phyloP scores from a whole-genome alignment of 768 basidiomycete species.

The Suillus spraguei region DNA sequence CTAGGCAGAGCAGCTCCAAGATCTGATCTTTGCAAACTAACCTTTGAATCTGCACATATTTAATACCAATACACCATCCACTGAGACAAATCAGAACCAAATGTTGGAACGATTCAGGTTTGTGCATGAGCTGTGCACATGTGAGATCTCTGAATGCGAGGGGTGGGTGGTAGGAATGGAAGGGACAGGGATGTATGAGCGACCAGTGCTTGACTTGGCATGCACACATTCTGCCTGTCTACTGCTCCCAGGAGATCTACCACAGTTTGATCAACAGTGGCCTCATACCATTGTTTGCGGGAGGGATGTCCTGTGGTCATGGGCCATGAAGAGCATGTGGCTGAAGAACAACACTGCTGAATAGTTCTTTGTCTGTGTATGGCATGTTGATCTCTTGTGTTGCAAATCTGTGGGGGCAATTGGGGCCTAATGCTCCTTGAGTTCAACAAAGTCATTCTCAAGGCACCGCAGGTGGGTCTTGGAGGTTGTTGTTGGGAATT shows the following conservation, averaged over 20 bases:
- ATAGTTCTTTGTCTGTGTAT: background rate
- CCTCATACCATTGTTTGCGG: conserved; percentile 6
- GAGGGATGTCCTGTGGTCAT: conserved; percentile 4
- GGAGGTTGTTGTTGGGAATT: conserved; percentile 14
- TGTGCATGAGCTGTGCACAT: background rate
- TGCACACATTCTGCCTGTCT: conserved; percentile 11
- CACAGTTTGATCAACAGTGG: conserved; percentile 5
- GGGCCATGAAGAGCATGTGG: background rate
- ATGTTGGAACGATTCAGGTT: conserved; percentile 9
- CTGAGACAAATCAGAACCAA: conserved; percentile 11
- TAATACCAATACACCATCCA: background rate
- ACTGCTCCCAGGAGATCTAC: conserved; percentile 6
- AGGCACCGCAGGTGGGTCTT: conserved; percentile 1
- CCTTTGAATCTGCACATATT: background rate
- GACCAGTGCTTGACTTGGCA: conserved; percentile 1
- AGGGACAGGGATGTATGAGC: background rate
- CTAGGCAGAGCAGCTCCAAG: background rate
- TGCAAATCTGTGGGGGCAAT: background rate
- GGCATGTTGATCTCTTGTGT: background rate
- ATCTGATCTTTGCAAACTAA: background rate
- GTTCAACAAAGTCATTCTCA: conserved; percentile 8
- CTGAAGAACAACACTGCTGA: background rate
- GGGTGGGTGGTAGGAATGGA: background rate
- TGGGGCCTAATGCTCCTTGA: background rate
- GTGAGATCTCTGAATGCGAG: background rate